Evolutionary conservation across 352 stramenopile species (phyloP).

Genomic region (Phytophthora sansomeana): DNA sequence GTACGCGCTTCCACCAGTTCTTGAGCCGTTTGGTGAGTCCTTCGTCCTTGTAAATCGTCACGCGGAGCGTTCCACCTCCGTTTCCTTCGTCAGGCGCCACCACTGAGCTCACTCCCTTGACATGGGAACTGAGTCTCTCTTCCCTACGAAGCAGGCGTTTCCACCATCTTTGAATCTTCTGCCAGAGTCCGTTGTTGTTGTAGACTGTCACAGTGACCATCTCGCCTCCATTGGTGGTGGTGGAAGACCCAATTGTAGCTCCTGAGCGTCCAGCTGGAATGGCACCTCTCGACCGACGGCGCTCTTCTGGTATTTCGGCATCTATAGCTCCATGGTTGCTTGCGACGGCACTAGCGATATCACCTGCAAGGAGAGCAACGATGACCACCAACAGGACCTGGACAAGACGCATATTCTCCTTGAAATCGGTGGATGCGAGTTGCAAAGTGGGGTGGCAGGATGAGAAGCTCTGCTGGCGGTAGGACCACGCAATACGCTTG

Average conservation of each 20-base stretch:
- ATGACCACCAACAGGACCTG: slow-evolving; percentile 1
- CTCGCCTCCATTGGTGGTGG: slow-evolving; percentile 4
- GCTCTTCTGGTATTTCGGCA: too few species aligned
- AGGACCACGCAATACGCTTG: too few species aligned
- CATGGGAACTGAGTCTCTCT: slow-evolving; percentile 11
- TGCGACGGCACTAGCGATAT: neutral
- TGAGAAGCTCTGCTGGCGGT: slow-evolving; percentile 3
- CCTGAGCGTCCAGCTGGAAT: neutral
- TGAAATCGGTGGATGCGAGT: neutral
- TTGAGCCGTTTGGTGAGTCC: slow-evolving; percentile 5
- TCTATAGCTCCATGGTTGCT: too few species aligned
- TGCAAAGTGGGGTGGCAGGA: neutral
- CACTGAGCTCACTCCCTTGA: neutral
- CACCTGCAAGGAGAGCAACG: neutral
- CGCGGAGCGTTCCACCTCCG: neutral
- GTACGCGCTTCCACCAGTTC: slow-evolving; percentile 6
- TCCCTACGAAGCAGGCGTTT: slow-evolving; percentile 2
- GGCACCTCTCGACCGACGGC: neutral
- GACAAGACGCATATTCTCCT: neutral
- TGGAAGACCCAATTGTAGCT: neutral
- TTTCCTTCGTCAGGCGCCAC: slow-evolving; percentile 11
- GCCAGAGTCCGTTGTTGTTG: slow-evolving; percentile 15
- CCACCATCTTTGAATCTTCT: slow-evolving; percentile 15
- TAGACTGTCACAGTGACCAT: slow-evolving; percentile 22
- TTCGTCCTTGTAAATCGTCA: slow-evolving; percentile 11